Evolutionary conservation across 2,329 filamentous ascomycete genomes (phyloP).

Genomic region (Fusarium brevicatenulatum): DNA sequence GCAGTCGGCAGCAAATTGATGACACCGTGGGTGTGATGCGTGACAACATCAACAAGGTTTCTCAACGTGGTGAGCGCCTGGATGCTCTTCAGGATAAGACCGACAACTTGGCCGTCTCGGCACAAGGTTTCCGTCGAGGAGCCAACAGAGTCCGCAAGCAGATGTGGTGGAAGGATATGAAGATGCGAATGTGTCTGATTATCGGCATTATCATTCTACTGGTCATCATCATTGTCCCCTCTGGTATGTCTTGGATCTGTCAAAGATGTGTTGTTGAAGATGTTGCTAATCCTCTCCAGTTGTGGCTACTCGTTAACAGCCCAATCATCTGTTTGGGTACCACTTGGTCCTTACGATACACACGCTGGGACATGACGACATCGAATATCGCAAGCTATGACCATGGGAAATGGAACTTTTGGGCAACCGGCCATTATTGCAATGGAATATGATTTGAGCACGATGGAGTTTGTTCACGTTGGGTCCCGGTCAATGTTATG

Average conservation of each 20-base stretch:
- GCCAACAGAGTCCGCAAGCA: slow-evolving; percentile 96
- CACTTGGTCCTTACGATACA: slow-evolving; percentile 41
- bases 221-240: slow-evolving; percentile 92
- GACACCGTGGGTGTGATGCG: slow-evolving; percentile 95
- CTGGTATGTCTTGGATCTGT: slow-evolving; percentile 67
- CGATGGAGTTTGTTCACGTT: slow-evolving; percentile 51
- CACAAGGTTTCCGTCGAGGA: slow-evolving; percentile 94
- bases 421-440: slow-evolving; percentile 45
- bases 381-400: slow-evolving; percentile 45
- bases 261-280: neutral
- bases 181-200: slow-evolving; percentile 98
- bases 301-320: slow-evolving; percentile 50
- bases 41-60: slow-evolving; percentile 97
- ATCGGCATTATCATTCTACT: slow-evolving; percentile 90
- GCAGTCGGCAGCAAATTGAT: slow-evolving; percentile 84
- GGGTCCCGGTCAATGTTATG: slow-evolving; percentile 44
- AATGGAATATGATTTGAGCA: slow-evolving; percentile 48
- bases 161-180: slow-evolving; percentile 99
- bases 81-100: slow-evolving; percentile 94
- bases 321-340: slow-evolving; percentile 39
- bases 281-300: slow-evolving; percentile 43
- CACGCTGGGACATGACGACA: slow-evolving; percentile 40
- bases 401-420: slow-evolving; percentile 45
- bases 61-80: slow-evolving; percentile 88
- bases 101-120: slow-evolving; percentile 90